A percentile compares a stretch with the other conserved stretches of the same genome.
These are phyloP conservation scores for Saccharomycopsis crataegensis DNA, from an alignment of 1,139 yeast genomes.

Conservation along the genomic window DNA sequence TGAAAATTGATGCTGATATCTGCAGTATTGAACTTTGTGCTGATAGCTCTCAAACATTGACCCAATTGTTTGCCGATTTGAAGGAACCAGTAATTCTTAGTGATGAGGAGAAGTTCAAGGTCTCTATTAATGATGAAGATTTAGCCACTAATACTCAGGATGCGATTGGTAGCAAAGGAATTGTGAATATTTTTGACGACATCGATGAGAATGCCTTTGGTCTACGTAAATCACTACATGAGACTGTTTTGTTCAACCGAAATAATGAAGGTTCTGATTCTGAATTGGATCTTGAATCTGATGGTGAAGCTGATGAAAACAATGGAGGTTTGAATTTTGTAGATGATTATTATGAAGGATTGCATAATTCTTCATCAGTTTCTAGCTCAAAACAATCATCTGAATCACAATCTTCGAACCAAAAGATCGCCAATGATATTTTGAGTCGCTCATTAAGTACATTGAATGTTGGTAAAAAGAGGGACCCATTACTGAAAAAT, in stretches of 20 bases:
- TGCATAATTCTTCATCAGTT: not conserved
- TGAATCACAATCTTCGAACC: not conserved
- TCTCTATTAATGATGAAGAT: constrained; percentile 32
- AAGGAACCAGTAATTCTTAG: constrained; percentile 57
- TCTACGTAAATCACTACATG: not conserved
- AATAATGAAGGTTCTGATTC: not conserved
- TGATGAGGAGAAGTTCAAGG: constrained; percentile 43
- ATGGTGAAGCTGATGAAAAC: not conserved
- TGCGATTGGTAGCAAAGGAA: not conserved
- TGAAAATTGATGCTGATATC: constrained; percentile 44
- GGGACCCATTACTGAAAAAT: not conserved
- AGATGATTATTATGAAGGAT: constrained; percentile 15
- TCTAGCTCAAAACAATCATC: not conserved
- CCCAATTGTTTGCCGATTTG: constrained; percentile 63
- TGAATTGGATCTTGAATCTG: not conserved
- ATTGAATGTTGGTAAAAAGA: constrained; percentile 22
- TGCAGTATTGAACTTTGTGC: constrained; percentile 63
- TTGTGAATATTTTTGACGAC: constrained; percentile 6
- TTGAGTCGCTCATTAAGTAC: constrained; percentile 30
- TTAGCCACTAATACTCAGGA: constrained; percentile 17
- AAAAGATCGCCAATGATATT: constrained; percentile 25
- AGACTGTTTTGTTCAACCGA: not conserved
- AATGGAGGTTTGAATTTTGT: constrained; percentile 7
- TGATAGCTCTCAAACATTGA: constrained; percentile 69
- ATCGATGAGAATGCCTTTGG: constrained; percentile 18